These are phyloP conservation scores for Saturnispora saitoi DNA, from an alignment of 805 yeast genomes.

Conservation along the genomic window DNA sequence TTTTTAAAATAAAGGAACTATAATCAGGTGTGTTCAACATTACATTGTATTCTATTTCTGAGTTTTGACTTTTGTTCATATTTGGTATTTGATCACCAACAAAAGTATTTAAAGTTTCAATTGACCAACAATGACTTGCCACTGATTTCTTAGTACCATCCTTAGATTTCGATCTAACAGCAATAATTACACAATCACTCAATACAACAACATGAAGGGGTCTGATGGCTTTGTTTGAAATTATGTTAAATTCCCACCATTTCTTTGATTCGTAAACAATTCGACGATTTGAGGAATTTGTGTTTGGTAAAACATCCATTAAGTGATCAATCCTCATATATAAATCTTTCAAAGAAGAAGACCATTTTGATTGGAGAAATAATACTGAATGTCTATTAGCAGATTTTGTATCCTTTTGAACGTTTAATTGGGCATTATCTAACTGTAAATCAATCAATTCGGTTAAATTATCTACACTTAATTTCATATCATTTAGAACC, in stretches of 20 bases:
- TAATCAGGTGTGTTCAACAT: not conserved
- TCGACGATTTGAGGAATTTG: conserved; percentile 50
- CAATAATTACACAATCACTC: conserved; percentile 70
- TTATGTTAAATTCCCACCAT: conserved; percentile 81
- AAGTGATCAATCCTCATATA: conserved; percentile 89
- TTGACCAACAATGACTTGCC: conserved; percentile 74
- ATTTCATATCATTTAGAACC: conserved; percentile 55
- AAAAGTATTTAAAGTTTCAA: conserved; percentile 13
- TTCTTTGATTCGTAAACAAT: conserved; percentile 69
- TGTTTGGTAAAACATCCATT: conserved; percentile 62
- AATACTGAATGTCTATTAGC: conserved; percentile 62
- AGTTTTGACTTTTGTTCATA: conserved; percentile 41
- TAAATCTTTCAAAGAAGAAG: conserved; percentile 54
- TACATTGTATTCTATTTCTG: not conserved
- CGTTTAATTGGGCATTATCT: conserved; percentile 21
- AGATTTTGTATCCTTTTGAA: not conserved
- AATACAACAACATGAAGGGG: conserved; percentile 69
- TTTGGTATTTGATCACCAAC: conserved; percentile 38
- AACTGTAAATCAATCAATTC: conserved; percentile 42
- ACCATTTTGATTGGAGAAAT: conserved; percentile 77
- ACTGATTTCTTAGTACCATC: conserved; percentile 28
- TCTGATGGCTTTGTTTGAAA: conserved; percentile 73
- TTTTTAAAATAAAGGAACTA: conserved; percentile 5
- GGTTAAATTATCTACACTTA: conserved; percentile 49
- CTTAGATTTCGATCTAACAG: conserved; percentile 34